Base-by-base conservation (phyloP, 768 basidiomycete genomes). In the Baorangia bicolor region DNA sequence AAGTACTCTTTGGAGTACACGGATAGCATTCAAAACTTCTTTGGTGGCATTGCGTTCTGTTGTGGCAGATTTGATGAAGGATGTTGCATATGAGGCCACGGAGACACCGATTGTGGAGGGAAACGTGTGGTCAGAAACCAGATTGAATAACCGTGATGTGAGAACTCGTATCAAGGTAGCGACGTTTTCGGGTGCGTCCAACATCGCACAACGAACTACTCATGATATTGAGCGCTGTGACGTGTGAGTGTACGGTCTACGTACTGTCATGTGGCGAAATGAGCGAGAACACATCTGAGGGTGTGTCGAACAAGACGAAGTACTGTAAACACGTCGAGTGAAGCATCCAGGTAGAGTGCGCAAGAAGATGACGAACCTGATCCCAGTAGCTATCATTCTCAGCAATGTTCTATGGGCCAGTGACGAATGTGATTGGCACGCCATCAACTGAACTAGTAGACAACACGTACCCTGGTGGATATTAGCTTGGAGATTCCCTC, bases 1-100 rank as follows among this genome's bases (percentile, higher is more conserved):
- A 16, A 98, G 75, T 20, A 98, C 81, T 46, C 97, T 83, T 55
- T 92, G 88, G 20, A 99, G 81, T 9, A 98, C 83, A 28, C 96
- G 83, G n/a, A 98, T 68, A 67, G 94, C 94, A 66, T 97, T 98
- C 42, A 99, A 78, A 5, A 87, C 92, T 69, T 98, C 89, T 61
- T 88, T 92, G 2, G 89, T 88, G 28, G 93, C 77, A 62, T 85
- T 91, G 59, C 82, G 78, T 57, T 83, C 85, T 6, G 76, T 57
- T 8, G 77, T 70, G 20, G 77, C 75, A 11, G 79, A 75, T 61
- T 85, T 88, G 60, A 91, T 87, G 63, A 92, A 77, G 1, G 88
- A 85, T 1, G 85, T 78, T 4, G 88, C 84, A 60, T 88, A 83
- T 12, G 87, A 82, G 9, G 85, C 73, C 38, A 90, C 81, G 23